A percentile compares a stretch with the other conserved stretches of the same genome.
Conservation (phyloP, 2,329 filamentous ascomycete species). For the Capronia americana region DNA sequence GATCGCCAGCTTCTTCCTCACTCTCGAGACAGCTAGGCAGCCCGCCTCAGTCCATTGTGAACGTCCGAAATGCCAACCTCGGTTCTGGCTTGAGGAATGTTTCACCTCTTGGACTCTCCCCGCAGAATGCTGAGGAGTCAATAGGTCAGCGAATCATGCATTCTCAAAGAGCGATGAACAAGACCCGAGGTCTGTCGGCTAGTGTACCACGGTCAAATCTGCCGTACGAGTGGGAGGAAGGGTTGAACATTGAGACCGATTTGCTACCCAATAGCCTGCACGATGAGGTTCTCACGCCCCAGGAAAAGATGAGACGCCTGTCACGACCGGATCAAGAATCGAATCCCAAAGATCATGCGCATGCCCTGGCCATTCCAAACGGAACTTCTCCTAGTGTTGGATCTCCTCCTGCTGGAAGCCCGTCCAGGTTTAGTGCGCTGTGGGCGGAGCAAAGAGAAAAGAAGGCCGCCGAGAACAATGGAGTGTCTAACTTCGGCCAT, state of each 20-base stretch:
- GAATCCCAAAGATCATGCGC: constrained; percentile 54
- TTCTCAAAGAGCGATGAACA: constrained; percentile 65
- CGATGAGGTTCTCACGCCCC: constrained; percentile 67
- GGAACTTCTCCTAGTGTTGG: constrained; percentile 58
- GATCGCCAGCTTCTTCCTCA: constrained; percentile 70
- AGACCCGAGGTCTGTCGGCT: constrained; percentile 61
- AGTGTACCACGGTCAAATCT: constrained; percentile 61
- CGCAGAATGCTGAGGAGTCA: constrained; percentile 69
- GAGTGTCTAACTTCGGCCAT: constrained; percentile 60
- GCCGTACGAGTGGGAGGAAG: constrained; percentile 64
- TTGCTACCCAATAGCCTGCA: constrained; percentile 76
- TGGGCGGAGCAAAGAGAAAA: constrained; percentile 61
- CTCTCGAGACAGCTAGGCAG: constrained; percentile 62
- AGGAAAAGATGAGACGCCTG: constrained; percentile 65
- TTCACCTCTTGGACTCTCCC: constrained; percentile 61
- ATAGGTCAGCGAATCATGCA: constrained; percentile 68
- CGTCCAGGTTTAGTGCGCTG: constrained; percentile 66
- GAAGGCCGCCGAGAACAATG: constrained; percentile 57
- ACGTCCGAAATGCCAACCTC: constrained; percentile 70
- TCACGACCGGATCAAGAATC: constrained; percentile 64
- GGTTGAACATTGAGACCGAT: constrained; percentile 85
- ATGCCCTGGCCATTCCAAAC: constrained; percentile 58
- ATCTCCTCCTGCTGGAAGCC: constrained; percentile 62
- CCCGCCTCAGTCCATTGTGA: constrained; percentile 67
- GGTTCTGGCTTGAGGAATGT: constrained; percentile 73